phyloP scores from a whole-genome alignment of 2,329 filamentous ascomycete species.

The Monilinia polystroma region DNA sequence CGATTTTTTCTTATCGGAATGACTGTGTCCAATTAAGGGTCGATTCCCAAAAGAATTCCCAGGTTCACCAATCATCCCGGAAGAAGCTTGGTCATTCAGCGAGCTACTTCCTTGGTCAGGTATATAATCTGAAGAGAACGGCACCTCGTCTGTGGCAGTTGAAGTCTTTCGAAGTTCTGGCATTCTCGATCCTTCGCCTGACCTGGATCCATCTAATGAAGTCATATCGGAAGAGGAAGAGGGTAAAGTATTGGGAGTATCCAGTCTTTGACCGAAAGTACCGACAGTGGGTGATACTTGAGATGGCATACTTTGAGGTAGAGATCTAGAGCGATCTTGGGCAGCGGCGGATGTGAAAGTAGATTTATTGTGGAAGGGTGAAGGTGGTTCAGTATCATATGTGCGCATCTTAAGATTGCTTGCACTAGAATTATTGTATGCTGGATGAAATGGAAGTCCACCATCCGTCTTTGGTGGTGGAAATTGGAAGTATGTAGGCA shows the following conservation, averaged over 20 bases:
- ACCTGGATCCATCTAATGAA: constrained; percentile 26
- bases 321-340: constrained; percentile 26
- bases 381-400: constrained; percentile 23
- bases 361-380: constrained; percentile 25
- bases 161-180: constrained; percentile 17
- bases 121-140: constrained; percentile 27
- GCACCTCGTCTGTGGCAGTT: constrained; percentile 19
- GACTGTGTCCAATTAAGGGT: constrained; percentile 19
- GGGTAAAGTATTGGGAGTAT: constrained; percentile 27
- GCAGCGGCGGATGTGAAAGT: constrained; percentile 24
- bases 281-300: constrained; percentile 29
- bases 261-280: constrained; percentile 23
- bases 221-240: constrained; percentile 28
- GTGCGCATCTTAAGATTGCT: constrained; percentile 22
- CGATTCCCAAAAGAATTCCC: constrained; percentile 26
- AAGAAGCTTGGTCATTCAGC: constrained; percentile 11
- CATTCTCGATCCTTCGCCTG: constrained; percentile 22
- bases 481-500: constrained; percentile 42
- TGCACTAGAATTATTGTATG: constrained; percentile 25
- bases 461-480: constrained; percentile 38
- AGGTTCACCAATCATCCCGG: constrained; percentile 22
- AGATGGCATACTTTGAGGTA: constrained; percentile 28
- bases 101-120: constrained; percentile 19
- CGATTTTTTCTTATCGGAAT: constrained; percentile 15
- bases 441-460: constrained; percentile 28